phyloP scores from a whole-genome alignment of 2,329 filamentous ascomycete species.

The Penicillium sp. region DNA sequence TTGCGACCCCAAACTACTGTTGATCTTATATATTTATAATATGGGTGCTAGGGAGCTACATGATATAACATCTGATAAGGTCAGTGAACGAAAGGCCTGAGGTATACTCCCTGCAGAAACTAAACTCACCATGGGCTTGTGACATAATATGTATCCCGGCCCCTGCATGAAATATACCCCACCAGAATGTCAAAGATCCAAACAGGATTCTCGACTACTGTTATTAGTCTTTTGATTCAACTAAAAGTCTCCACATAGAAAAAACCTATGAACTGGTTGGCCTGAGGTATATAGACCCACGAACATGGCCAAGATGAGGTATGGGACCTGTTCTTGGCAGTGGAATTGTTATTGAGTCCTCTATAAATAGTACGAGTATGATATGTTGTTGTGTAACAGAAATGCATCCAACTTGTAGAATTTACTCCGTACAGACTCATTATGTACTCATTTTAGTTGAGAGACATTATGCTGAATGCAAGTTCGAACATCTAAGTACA shows the following conservation, averaged over 20 bases:
- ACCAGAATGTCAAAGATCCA: neutral
- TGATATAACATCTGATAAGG: neutral
- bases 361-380: too few relatives aligned
- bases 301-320: neutral
- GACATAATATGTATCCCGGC: neutral
- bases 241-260: neutral
- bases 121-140: neutral
- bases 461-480: too few relatives aligned
- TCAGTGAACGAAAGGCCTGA: neutral
- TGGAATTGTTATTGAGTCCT: neutral
- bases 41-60: neutral
- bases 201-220: neutral
- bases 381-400: neutral
- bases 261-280: neutral
- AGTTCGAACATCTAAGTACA: too few relatives aligned
- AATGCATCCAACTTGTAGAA: too few relatives aligned
- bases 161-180: neutral
- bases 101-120: neutral
- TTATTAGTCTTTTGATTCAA: neutral
- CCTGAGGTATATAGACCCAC: neutral
- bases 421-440: too few relatives aligned
- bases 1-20: constrained; percentile 5
- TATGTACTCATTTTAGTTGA: too few relatives aligned
- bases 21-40: neutral
- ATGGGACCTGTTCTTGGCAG: neutral